Evolutionary conservation across 768 basidiomycete species (phyloP), one percentile per base, ranked within the genome.

Genomic region (Albatrellus ellisii): DNA sequence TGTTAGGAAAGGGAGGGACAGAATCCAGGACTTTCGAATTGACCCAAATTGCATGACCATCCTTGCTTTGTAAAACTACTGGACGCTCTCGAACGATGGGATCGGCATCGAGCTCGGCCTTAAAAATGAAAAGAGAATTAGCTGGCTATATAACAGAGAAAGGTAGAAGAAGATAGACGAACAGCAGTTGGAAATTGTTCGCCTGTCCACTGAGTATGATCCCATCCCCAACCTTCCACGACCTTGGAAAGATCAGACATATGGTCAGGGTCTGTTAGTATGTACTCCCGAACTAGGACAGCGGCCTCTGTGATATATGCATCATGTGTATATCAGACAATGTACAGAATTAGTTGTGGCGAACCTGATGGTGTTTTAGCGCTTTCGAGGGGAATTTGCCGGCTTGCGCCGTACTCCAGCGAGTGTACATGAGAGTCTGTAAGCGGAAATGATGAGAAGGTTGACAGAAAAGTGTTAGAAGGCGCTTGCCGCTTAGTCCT

Each of bases 31-130:
- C 72, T 34, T 60, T 68, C 4, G 66, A 63, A 4, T 86, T 89
- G 10, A 88, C 75, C 91, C 91, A 94, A 5, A 86, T 64, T 0
- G 86, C 88, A 59, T 94, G 91, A 5, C 79, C 79, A 57, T 95
- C 91, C 46, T 91, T 85, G 55, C 87, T 77, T 49, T 83, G 79
- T 14, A 94, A 66, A 12, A 84, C 65, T 29, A 95, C 75, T 0
- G 77, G 78, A 11, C 85, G 70, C 17, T 76, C 79, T 34, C 62
- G 62, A 15, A 92, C 65, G 4, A 84, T 51, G 4, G 76, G 72
- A 44, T 89, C 84, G 1, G 62, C 59, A 24, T 90, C 85, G 2
- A 92, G 62, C 54, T 83, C 80, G 6, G 63, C 71, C 86, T 89
- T 37, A 11, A 27, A 37, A 14, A 47, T 34, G 17, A 21, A 14